Base-by-base conservation (phyloP, 2,329 filamentous ascomycete species). In the Periconia digitata region DNA sequence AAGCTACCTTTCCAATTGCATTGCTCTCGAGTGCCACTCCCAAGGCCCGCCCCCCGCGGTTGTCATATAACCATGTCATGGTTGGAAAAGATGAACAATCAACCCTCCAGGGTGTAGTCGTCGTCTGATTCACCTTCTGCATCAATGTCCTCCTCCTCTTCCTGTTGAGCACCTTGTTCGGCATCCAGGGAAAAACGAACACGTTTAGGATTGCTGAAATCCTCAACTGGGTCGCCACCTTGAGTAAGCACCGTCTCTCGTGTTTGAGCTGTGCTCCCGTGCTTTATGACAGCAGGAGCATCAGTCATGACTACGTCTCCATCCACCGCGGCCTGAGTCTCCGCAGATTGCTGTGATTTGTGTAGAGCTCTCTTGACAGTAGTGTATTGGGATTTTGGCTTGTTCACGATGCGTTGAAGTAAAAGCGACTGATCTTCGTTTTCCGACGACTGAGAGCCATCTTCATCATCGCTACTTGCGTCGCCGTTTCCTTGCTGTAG, bases 361-460 rank as follows among this genome's bases (percentile, higher is more conserved):
- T 46, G 17, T 3, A 54, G 35, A n/a, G 48, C 46, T 21, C 54
- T 20, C 41, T 55, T 58, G 8, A 51, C 42, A 36, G 62, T 59
- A 0, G 47, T 39, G 37, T 66, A 61, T 35, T 63, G 62, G 17
- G 49, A 54, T n/a, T 50, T 56, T 10, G 55, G 49, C 36, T 60
- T 54, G 17, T 50, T 41, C 23, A 55, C 39, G 22, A 64, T 61
- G 21, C 55, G 49, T 27, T 48, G 46, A 15, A 40, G 43, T 3
- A 47, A 16, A 21, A 17, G 21, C 18, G 20, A n/a, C 34, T 21
- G 3, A n/a, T n/a, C 27, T 2, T 18, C n/a, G 17, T 22, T 32
- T 6, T 22, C 43, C 17, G 17, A 32, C 3, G 42, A 23, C 8
- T 32, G 37, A 13, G 27, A 21, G 40, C n/a, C 32, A 10, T 10